phyloP scores from a whole-genome alignment of 352 stramenopile species.

The Phytophthora pluvialis region DNA sequence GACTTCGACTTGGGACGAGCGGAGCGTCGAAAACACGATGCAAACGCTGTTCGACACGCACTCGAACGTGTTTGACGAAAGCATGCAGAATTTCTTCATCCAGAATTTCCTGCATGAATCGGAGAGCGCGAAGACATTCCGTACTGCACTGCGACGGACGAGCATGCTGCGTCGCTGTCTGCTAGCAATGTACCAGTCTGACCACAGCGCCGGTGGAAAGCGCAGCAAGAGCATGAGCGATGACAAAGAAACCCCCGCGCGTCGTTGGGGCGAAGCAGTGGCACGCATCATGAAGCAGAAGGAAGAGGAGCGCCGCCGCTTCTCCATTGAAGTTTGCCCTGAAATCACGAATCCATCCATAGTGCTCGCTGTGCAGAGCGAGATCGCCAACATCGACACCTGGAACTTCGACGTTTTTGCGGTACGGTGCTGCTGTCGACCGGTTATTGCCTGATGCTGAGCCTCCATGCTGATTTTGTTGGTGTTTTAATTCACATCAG shows the following conservation, averaged over 20 bases:
- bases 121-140: constrained; percentile 74
- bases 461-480: constrained; percentile 6
- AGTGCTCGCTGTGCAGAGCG: constrained; percentile 56
- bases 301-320: constrained; percentile 39
- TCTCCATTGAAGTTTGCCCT: constrained; percentile 61
- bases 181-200: constrained; percentile 68
- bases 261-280: constrained; percentile 48
- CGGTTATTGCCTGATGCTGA: neutral
- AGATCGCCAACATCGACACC: constrained; percentile 57
- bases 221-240: constrained; percentile 22
- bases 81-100: constrained; percentile 87
- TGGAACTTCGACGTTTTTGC: constrained; percentile 82
- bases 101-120: constrained; percentile 87
- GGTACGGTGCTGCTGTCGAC: constrained; percentile 28
- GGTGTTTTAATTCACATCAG: constrained; percentile 20
- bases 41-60: constrained; percentile 79
- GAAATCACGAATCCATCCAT: constrained; percentile 54
- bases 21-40: constrained; percentile 65
- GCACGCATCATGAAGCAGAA: constrained; percentile 45
- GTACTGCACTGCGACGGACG: constrained; percentile 67
- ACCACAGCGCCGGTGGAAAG: constrained; percentile 31
- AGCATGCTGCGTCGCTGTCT: constrained; percentile 79
- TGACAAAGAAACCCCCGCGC: constrained; percentile 37
- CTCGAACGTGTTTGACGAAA: constrained; percentile 86
- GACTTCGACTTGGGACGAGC: constrained; percentile 48